Conservation (phyloP, 306 rosid species). For the Vicia sativa region DNA sequence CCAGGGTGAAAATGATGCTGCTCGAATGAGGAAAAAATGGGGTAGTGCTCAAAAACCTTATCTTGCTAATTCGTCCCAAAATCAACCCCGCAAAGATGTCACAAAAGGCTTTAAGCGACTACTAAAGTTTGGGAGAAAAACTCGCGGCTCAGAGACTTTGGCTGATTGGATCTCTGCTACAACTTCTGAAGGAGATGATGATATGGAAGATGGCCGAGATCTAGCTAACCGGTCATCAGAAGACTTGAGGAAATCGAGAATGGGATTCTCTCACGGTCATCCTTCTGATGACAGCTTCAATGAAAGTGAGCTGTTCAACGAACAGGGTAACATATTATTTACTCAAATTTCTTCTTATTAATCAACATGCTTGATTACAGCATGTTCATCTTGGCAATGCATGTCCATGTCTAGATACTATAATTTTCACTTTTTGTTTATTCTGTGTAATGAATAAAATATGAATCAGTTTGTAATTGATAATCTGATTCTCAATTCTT, state of each 20-base stretch:
- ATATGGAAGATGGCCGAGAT: conserved; percentile 92
- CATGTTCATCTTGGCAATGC: neutral
- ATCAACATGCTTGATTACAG: neutral
- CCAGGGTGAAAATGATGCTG: conserved; percentile 81
- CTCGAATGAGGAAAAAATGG: conserved; percentile 99
- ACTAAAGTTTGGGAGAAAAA: conserved; percentile 90
- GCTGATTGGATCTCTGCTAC: conserved; percentile 97
- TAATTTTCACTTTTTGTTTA: conserved; percentile 22
- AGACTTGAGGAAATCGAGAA: conserved; percentile 94
- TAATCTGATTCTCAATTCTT: conserved; percentile 35
- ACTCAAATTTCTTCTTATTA: conserved; percentile 26
- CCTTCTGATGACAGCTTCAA: conserved; percentile 84
- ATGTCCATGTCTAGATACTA: conserved; percentile 1
- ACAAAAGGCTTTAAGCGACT: conserved; percentile 91
- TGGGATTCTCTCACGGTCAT: conserved; percentile 87
- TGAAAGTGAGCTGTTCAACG: conserved; percentile 78
- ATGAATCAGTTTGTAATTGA: conserved; percentile 27
- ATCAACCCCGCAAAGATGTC: conserved; percentile 90
- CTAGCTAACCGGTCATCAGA: conserved; percentile 81
- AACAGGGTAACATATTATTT: conserved; percentile 68
- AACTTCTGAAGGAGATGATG: conserved; percentile 99
- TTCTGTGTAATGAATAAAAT: conserved; percentile 3
- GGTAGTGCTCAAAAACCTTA: conserved; percentile 93
- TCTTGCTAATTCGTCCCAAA: conserved; percentile 73
- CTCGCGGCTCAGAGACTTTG: conserved; percentile 83